phyloP scores from a whole-genome alignment of 139 green algal genomes.

The Chloropicon primus region DNA sequence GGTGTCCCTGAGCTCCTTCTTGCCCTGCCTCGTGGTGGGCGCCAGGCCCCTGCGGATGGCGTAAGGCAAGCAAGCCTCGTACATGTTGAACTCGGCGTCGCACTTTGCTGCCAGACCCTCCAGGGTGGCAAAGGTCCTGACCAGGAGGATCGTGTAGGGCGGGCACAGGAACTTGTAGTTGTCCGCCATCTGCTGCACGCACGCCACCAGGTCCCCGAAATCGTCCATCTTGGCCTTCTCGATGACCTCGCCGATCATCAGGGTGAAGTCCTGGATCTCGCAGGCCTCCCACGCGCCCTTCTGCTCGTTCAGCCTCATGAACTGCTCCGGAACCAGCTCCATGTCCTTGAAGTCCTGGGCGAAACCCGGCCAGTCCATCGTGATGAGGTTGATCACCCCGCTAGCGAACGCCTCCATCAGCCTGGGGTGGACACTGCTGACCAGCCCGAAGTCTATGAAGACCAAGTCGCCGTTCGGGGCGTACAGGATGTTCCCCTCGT shows the following conservation, averaged over 20 bases:
- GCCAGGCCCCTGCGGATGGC: constrained; percentile 16
- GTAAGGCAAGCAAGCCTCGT: constrained; percentile 18
- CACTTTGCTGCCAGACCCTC: constrained; percentile 14
- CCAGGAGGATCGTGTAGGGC: constrained; percentile 25
- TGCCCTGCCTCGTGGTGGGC: constrained; percentile 12
- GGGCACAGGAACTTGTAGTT: constrained; percentile 22
- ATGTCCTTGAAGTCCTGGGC: constrained; percentile 15
- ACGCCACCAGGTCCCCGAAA: constrained; percentile 17
- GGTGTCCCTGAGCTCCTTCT: constrained; percentile 5
- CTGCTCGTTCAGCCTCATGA: constrained; percentile 10
- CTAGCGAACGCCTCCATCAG: constrained; percentile 26
- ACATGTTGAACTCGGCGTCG: constrained; percentile 26
- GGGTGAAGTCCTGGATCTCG: constrained; percentile 11
- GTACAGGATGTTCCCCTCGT: constrained; percentile 28
- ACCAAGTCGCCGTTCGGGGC: constrained; percentile 10
- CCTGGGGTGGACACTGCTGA: constrained; percentile 7
- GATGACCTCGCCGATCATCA: constrained; percentile 4
- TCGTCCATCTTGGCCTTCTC: background rate
- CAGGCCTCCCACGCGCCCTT: background rate
- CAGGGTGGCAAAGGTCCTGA: constrained; percentile 22
- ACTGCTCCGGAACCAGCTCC: background rate
- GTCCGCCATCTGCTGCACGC: constrained; percentile 7
- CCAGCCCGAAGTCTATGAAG: constrained; percentile 24
- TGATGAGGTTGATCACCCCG: constrained; percentile 16
- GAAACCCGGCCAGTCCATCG: constrained; percentile 12